phyloP scores from a whole-genome alignment of 1,139 yeast genomes.

The Scheffersomyces insectosa region DNA sequence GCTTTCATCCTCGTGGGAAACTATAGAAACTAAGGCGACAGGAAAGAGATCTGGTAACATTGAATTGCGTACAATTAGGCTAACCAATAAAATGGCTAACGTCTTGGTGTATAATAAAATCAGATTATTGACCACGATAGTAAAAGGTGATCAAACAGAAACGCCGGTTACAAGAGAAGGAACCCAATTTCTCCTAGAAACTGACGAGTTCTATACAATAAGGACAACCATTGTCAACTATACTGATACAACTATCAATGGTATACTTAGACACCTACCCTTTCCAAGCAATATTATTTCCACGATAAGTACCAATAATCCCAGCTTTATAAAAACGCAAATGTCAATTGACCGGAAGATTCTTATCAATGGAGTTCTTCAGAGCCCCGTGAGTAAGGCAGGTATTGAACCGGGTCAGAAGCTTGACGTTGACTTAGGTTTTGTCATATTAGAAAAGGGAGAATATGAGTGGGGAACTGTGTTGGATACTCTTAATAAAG shows the following conservation, averaged over 20 bases:
- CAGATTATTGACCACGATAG: slow-evolving; percentile 10
- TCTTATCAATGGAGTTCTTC: slow-evolving; percentile 65
- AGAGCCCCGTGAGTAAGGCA: slow-evolving; percentile 44
- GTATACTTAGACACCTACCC: slow-evolving; percentile 70
- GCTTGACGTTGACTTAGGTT: slow-evolving; percentile 47
- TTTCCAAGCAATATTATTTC: slow-evolving; percentile 28
- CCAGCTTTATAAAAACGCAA: slow-evolving; percentile 17
- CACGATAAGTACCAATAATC: slow-evolving; percentile 11
- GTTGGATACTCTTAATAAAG: slow-evolving; percentile 48
- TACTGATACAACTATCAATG: slow-evolving; percentile 41
- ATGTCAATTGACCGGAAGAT: slow-evolving; percentile 51
- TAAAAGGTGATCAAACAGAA: slow-evolving; percentile 8
- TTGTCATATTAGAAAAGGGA: slow-evolving; percentile 66
- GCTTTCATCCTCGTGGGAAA: slow-evolving; percentile 66
- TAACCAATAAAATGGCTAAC: slow-evolving; percentile 54
- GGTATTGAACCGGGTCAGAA: slow-evolving; percentile 45
- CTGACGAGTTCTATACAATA: slow-evolving; percentile 53
- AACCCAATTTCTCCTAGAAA: slow-evolving; percentile 25
- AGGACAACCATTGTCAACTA: slow-evolving; percentile 48
- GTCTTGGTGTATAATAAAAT: slow-evolving; percentile 43
- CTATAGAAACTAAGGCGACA: slow-evolving; percentile 15
- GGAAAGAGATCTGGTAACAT: slow-evolving; percentile 52
- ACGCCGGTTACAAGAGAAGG: slow-evolving; percentile 11
- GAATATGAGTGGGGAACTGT: slow-evolving; percentile 79
- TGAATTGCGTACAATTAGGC: slow-evolving; percentile 65